phyloP scores from a whole-genome alignment of 805 yeast genomes.

The Starmerella powellii region DNA sequence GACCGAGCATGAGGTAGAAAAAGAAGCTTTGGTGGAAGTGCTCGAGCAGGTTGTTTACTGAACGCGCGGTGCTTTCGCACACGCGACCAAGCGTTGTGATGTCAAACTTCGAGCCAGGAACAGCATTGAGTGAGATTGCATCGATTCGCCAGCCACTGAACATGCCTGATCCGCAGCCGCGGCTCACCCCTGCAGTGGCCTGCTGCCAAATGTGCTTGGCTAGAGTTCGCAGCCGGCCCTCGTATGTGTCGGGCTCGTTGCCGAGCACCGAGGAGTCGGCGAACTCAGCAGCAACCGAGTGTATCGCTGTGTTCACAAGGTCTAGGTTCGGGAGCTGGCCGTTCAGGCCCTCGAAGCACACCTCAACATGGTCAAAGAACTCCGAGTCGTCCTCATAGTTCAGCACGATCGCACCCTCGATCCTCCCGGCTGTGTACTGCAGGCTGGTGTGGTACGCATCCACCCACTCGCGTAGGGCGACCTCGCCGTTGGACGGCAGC shows the following conservation, averaged over 20 bases:
- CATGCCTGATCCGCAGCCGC: constrained; percentile 57
- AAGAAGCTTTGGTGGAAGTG: constrained; percentile 96
- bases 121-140: constrained; percentile 67
- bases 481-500: constrained; percentile 58
- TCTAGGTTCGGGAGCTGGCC: constrained; percentile 95
- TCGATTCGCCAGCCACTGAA: constrained; percentile 96
- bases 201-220: constrained; percentile 54
- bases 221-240: constrained; percentile 45
- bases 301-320: constrained; percentile 68
- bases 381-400: constrained; percentile 64
- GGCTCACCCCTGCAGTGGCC: constrained; percentile 48
- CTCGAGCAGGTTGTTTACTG: constrained; percentile 83
- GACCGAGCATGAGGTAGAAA: constrained; percentile 72
- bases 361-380: constrained; percentile 58
- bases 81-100: constrained; percentile 86
- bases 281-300: constrained; percentile 63
- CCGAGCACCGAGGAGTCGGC: constrained; percentile 57
- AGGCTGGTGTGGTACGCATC: constrained; percentile 79
- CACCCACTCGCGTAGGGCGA: constrained; percentile 75
- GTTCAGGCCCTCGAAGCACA: constrained; percentile 75
- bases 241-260: constrained; percentile 25
- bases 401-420: constrained; percentile 77
- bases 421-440: constrained; percentile 83
- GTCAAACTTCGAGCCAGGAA: constrained; percentile 50
- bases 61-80: constrained; percentile 73